Conservation (phyloP, 2,329 filamentous ascomycete species). For the Bisporella sp. region DNA sequence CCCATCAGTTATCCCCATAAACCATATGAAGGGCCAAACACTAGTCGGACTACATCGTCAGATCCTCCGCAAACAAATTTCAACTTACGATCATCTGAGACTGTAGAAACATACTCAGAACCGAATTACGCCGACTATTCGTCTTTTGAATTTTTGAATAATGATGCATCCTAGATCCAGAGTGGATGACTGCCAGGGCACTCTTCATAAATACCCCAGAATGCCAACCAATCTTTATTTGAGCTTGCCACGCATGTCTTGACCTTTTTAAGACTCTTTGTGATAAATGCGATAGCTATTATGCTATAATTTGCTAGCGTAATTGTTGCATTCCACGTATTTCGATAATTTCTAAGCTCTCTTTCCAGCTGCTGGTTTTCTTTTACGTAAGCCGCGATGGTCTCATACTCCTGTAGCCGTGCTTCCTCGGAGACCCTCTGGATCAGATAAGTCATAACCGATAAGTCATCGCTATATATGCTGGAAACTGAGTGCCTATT, state of each 20-base stretch:
- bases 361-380: slow-evolving; percentile 12
- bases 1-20: slow-evolving; percentile 3
- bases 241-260: slow-evolving; percentile 4
- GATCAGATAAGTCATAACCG: slow-evolving; percentile 10
- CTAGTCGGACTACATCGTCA: slow-evolving; percentile 7
- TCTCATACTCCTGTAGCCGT: slow-evolving; percentile 10
- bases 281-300: slow-evolving; percentile 7
- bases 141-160: slow-evolving; percentile 6
- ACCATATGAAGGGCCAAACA: slow-evolving; percentile 5
- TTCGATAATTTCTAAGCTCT: slow-evolving; percentile 7
- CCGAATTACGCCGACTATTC: slow-evolving; percentile 8
- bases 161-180: slow-evolving; percentile 10
- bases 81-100: neutral
- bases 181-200: slow-evolving; percentile 6
- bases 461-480: slow-evolving; percentile 9
- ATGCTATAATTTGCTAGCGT: slow-evolving; percentile 10
- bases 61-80: neutral
- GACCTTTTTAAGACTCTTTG: slow-evolving; percentile 8
- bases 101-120: slow-evolving; percentile 6
- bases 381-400: slow-evolving; percentile 8
- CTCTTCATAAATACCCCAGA: slow-evolving; percentile 14
- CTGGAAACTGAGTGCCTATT: slow-evolving; percentile 8
- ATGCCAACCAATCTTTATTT: slow-evolving; percentile 13
- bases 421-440: slow-evolving; percentile 9
- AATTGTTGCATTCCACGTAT: slow-evolving; percentile 8